Conservation (phyloP, 176 grass and related monocot genomes). For the Triticum timopheevii region DNA sequence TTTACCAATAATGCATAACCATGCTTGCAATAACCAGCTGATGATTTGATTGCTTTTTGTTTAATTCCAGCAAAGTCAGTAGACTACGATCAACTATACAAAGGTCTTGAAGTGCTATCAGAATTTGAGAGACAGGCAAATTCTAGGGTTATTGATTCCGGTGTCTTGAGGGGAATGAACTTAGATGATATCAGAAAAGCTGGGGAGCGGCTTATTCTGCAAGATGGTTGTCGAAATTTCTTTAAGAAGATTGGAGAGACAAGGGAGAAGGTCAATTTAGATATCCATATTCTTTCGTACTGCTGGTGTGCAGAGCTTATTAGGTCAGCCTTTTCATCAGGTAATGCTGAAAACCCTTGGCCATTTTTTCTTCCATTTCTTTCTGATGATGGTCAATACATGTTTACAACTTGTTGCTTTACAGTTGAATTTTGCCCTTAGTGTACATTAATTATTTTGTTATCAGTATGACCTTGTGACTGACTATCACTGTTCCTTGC, state of each 20-base stretch:
- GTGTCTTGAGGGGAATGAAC: constrained; percentile 82
- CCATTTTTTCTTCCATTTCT: constrained; percentile 1
- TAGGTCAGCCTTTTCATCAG: constrained; percentile 87
- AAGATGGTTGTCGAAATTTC: constrained; percentile 82
- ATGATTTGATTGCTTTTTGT: constrained; percentile 4
- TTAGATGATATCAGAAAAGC: constrained; percentile 91
- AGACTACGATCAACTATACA: constrained; percentile 66
- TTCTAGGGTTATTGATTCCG: constrained; percentile 82
- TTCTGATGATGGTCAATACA: not conserved
- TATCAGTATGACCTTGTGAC: constrained; percentile 1
- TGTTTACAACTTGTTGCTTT: not conserved
- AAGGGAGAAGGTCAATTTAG: constrained; percentile 56
- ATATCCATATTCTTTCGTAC: constrained; percentile 95
- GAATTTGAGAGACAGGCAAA: constrained; percentile 93
- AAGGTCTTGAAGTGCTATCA: constrained; percentile 68
- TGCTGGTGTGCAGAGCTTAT: constrained; percentile 98
- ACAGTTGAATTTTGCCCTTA: not conserved
- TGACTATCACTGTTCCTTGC: not conserved
- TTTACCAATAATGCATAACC: constrained; percentile 23
- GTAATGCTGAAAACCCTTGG: constrained; percentile 31
- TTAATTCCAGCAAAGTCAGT: constrained; percentile 61
- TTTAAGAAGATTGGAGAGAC: constrained; percentile 72
- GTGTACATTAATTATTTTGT: not conserved
- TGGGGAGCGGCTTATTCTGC: constrained; percentile 81
- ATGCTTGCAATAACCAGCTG: constrained; percentile 7